Base-by-base conservation (phyloP, 352 stramenopile species). In the Globisporangium paddicum region DNA sequence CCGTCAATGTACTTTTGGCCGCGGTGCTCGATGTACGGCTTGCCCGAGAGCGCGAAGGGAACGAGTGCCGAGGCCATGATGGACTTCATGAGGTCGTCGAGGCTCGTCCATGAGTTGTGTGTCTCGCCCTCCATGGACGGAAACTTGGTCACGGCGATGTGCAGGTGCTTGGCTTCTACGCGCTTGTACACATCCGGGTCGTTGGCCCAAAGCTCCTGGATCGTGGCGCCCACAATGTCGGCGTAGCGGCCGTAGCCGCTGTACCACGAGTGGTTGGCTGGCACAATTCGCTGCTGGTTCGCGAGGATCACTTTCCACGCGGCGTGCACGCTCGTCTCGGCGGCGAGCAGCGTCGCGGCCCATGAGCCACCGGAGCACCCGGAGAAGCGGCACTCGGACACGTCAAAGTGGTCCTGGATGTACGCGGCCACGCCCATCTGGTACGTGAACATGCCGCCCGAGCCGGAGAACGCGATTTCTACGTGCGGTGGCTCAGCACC, bases 1-100 rank as follows among this genome's bases (percentile, higher is more conserved):
- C 79, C 79, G 57, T 89, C 79, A n/a, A 89, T 69, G 60, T 89
- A 89, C 75, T 77, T 86, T 35, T 86, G 46, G 5, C 77, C 79
- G 37, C 77, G 77, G 62, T 86, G 77, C 37, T 67, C 59, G 55
- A 87, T 82, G 62, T 72, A 87, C 28, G 71, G 79, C 58, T 72
- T 76, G 13, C 77, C 79, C 5, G 79, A 85, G 32, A 89, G 66
- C 51, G 79, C 79, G 47, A 89, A 86, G 52, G 79, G 79, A 58
- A 89, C 77, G 54, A 89, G 67, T 16, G 72, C 76, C 28, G 79
- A 89, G 40, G 77, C 73, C 48, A 86, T 49, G 60, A 89, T 89
- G n/a, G 79, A 87, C 40, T 71, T 72, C 38, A 69, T 81, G 21
- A 87, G 74, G 49, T 89, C 79, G 8, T 89, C 75, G 32, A 86